phyloP scores from a whole-genome alignment of 192 early-diverging fungal genomes.

The Gigaspora rosea region DNA sequence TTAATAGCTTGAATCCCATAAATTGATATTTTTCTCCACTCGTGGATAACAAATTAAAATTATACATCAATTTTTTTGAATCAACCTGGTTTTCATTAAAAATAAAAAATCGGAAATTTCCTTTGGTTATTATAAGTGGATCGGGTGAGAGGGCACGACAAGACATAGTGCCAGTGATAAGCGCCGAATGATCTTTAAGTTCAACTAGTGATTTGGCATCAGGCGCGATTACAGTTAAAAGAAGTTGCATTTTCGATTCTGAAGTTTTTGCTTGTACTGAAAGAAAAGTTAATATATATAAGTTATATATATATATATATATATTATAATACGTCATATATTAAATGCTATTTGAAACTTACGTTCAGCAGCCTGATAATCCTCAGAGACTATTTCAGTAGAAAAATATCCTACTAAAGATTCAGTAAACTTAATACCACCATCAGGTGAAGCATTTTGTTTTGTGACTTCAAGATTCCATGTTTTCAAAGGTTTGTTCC shows the following conservation, averaged over 20 bases:
- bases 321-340: not conserved
- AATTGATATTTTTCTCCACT: slow-evolving; percentile 43
- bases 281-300: not conserved
- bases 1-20: slow-evolving; percentile 46
- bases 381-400: slow-evolving; percentile 38
- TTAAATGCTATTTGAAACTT: not conserved
- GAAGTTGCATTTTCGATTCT: slow-evolving; percentile 43
- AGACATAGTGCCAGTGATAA: slow-evolving; percentile 44
- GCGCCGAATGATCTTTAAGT: slow-evolving; percentile 37
- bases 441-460: slow-evolving; percentile 9
- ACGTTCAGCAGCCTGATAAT: slow-evolving; percentile 42
- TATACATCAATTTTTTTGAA: slow-evolving; percentile 40
- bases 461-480: slow-evolving; percentile 18
- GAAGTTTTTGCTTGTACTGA: slow-evolving; percentile 42
- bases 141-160: slow-evolving; percentile 51
- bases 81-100: slow-evolving; percentile 39
- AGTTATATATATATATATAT: no score
- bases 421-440: slow-evolving; percentile 43
- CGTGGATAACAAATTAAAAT: slow-evolving; percentile 37
- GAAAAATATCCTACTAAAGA: slow-evolving; percentile 48
- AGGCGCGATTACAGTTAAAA: slow-evolving; percentile 37
- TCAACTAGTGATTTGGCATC: slow-evolving; percentile 38
- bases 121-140: slow-evolving; percentile 45
- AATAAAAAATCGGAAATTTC: slow-evolving; percentile 44
- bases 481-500: slow-evolving; percentile 29